Conservation (phyloP, 768 basidiomycete genomes). For the Russula emetica region DNA sequence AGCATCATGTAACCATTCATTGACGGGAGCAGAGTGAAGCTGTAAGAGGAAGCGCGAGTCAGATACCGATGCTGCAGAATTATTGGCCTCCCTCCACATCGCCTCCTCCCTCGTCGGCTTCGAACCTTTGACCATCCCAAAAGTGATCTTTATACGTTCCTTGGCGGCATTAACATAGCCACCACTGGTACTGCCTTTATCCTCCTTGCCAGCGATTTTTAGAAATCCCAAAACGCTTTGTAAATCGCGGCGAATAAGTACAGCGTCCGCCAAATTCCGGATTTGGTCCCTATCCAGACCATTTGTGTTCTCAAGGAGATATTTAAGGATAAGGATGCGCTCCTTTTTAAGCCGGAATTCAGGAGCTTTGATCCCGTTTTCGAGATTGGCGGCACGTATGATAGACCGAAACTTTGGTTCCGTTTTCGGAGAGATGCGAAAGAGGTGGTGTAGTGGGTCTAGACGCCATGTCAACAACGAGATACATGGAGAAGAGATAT, state of each 20-base stretch:
- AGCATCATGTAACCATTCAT: background rate
- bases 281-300: background rate
- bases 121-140: background rate
- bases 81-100: constrained; percentile 5
- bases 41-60: constrained; percentile 22
- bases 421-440: constrained; percentile 7
- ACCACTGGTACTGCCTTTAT: background rate
- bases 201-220: background rate
- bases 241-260: background rate
- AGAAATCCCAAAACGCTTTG: background rate
- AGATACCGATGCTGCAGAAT: background rate
- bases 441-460: constrained; percentile 14
- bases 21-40: background rate
- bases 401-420: background rate
- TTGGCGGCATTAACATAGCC: background rate
- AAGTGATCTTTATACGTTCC: background rate
- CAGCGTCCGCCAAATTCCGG: background rate
- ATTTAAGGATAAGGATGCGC: constrained; percentile 3
- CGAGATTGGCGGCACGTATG: constrained; percentile 9
- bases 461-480: background rate
- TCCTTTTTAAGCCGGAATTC: constrained; percentile 12
- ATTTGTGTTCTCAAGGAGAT: constrained; percentile 1
- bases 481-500: no score
- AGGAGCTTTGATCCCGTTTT: background rate
- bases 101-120: background rate